Conservation (phyloP, 1,284 basidiomycete species). For the Entoloma clypeatum region DNA sequence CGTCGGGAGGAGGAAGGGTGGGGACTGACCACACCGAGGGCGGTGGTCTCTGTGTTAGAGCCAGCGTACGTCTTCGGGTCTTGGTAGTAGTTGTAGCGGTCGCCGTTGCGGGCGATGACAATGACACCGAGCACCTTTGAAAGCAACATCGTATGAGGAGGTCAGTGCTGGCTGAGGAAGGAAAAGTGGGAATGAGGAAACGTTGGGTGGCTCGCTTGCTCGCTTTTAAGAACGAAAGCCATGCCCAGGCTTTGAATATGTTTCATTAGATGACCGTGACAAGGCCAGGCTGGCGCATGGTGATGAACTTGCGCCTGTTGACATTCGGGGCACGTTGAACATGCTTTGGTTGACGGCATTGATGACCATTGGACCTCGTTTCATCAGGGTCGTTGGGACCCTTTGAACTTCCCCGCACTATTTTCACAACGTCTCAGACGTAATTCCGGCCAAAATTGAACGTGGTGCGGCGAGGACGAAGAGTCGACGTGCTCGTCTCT, state of each 20-base stretch:
- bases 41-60: conserved; percentile 74
- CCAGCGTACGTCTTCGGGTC: conserved; percentile 68
- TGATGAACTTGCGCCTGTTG: conserved; percentile 11
- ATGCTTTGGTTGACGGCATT: no score
- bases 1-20: neutral
- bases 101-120: conserved; percentile 81
- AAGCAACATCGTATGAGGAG: conserved; percentile 39
- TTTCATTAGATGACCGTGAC: no score
- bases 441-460: no score
- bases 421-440: no score
- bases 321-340: no score
- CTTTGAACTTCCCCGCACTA: no score
- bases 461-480: no score
- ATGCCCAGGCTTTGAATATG: conserved; percentile 7
- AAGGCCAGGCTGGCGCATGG: conserved; percentile 16
- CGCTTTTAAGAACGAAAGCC: conserved; percentile 11
- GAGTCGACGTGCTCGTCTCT: no score
- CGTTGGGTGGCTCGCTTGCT: neutral
- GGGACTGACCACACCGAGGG: conserved; percentile 69
- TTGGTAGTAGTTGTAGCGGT: conserved; percentile 69
- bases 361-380: no score
- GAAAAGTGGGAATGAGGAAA: conserved; percentile 13
- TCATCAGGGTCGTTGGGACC: no score
- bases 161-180: conserved; percentile 18
- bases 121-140: conserved; percentile 78